Conservation (phyloP, 116 monocot genomes). For the Posidonia oceanica region DNA sequence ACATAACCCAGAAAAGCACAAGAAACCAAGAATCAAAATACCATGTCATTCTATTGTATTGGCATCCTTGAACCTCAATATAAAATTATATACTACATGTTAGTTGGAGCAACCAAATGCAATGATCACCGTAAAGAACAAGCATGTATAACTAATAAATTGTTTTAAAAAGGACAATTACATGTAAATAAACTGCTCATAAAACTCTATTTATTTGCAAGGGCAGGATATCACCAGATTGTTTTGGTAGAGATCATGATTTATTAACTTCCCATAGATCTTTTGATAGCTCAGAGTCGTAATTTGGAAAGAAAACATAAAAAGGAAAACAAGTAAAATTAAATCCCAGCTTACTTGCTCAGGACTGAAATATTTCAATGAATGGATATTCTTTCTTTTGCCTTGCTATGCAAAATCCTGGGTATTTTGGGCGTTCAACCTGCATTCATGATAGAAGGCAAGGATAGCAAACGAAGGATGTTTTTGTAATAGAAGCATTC, state of each 20-base stretch:
- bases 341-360: constrained; percentile 45
- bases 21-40: too few relatives aligned
- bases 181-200: too few relatives aligned
- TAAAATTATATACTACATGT: too few relatives aligned
- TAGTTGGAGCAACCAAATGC: too few relatives aligned
- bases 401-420: constrained; percentile 86
- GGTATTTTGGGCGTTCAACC: constrained; percentile 94
- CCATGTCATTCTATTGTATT: too few relatives aligned
- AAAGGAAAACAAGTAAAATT: background rate
- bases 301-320: background rate
- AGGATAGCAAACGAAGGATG: background rate
- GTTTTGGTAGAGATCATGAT: background rate
- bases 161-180: too few relatives aligned
- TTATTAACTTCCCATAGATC: background rate
- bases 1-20: too few relatives aligned
- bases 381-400: constrained; percentile 89
- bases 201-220: background rate
- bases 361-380: constrained; percentile 84
- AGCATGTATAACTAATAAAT: too few relatives aligned
- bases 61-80: too few relatives aligned
- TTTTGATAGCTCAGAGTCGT: background rate
- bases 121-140: too few relatives aligned
- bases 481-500: background rate
- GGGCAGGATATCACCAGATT: background rate
- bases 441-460: constrained; percentile 9